Evolutionary conservation across 768 basidiomycete genomes (phyloP), one percentile per base, ranked within the genome.

Genomic region (Kondoa subrosea): DNA sequence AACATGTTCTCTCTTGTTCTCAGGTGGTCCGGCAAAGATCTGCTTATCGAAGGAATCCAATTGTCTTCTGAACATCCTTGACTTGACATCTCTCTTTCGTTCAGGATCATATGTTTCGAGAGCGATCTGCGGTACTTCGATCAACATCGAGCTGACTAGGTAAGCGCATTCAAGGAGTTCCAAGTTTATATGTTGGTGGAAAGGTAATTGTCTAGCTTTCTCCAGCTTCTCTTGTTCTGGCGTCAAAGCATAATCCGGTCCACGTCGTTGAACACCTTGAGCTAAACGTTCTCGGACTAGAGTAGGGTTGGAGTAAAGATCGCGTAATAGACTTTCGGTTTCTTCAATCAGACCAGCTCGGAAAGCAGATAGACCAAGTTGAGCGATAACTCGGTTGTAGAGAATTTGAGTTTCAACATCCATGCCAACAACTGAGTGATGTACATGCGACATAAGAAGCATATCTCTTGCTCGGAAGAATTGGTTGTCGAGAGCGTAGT

Each of bases 101-200:
- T 95, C 91, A 76, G 97, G 91, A 1, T 87, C 88, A 71, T 95
- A 91, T 31, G 63, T 66, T 64, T 66, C 67, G 70, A 73, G 73
- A 2, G 95, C 95, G 21, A 97, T 80, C 27, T 96, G 79, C 1
- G 95, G 95, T 21, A 99, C 91, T 79, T 97, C 95, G 50, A 96
- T 87, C 40, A 99, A 83, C 95, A 99, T 99, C 79, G 92, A 96
- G 17, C 90, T 92, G 21, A 95, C 91, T 57, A 99, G 82, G 81
- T 97, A 99, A 0, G 91, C 95, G 25, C 92, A 92, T 78, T 97
- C 95, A 66, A 97, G 81, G 8, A 99, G 81, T 78, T 97, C 95
- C 16, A 95, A 90, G 80, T 97, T 99, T 79, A 97, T 91, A 78
- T 99, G 95, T 87, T 97, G 88, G 78, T 99, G 95, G 86, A 97